Evolutionary conservation across 208 protist genomes (phyloP).

Genomic region (Trypanosoma grayi): DNA sequence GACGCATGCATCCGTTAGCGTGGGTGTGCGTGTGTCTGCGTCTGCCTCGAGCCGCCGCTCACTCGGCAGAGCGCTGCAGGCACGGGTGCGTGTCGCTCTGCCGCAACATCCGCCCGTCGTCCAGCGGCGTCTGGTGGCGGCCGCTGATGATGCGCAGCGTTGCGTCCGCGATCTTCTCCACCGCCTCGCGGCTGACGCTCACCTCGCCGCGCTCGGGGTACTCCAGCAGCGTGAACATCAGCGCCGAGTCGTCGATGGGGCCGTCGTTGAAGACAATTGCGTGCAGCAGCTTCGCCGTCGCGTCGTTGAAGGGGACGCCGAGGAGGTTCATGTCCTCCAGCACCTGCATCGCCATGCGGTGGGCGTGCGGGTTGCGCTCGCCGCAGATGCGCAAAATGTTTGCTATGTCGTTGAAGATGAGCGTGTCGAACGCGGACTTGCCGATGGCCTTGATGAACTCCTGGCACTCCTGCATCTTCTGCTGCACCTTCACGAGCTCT

Average conservation of each 20-base stretch:
- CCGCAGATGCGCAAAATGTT: constrained; percentile 87
- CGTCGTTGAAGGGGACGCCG: constrained; percentile 65
- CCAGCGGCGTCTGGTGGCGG: constrained; percentile 83
- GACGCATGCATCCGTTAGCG: neutral
- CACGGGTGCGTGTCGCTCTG: constrained; percentile 76
- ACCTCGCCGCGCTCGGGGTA: constrained; percentile 89
- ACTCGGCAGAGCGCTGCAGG: constrained; percentile 83
- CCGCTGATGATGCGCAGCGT: constrained; percentile 76
- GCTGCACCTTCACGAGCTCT: constrained; percentile 59
- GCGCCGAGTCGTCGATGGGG: constrained; percentile 78
- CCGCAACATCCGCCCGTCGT: constrained; percentile 65
- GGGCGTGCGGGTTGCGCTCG: constrained; percentile 63
- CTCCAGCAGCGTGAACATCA: constrained; percentile 87
- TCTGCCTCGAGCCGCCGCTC: constrained; percentile 2
- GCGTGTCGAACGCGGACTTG: constrained; percentile 61
- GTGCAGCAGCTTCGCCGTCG: constrained; percentile 71
- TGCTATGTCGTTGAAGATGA: constrained; percentile 81
- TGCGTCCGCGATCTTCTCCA: constrained; percentile 62
- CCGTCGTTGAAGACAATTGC: constrained; percentile 76
- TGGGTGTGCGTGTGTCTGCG: neutral
- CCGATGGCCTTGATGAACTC: constrained; percentile 53
- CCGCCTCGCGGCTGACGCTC: constrained; percentile 40
- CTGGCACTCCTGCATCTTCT: constrained; percentile 67
- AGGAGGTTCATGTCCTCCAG: constrained; percentile 89
- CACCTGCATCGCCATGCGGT: constrained; percentile 70